phyloP scores from a whole-genome alignment of 148 eudicot species.

The Chenopodium suecicum region DNA sequence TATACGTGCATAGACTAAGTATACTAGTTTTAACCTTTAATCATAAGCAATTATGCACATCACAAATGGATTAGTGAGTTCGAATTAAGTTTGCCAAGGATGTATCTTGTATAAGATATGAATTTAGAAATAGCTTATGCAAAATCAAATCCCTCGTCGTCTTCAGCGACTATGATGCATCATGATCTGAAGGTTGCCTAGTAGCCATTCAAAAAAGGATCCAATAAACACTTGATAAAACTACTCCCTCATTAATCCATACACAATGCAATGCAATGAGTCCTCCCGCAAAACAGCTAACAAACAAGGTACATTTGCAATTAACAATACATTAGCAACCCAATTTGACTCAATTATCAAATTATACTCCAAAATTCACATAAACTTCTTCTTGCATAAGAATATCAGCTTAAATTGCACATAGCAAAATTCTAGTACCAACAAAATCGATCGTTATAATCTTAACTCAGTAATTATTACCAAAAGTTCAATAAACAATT shows the following conservation, averaged over 20 bases:
- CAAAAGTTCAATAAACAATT: no score
- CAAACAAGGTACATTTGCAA: neutral
- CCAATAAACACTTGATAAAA: neutral
- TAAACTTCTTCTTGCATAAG: no score
- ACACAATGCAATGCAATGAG: neutral
- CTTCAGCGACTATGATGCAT: neutral
- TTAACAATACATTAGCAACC: no score
- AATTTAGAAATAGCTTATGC: neutral
- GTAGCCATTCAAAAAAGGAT: neutral
- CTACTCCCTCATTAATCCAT: neutral
- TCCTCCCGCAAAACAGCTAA: neutral
- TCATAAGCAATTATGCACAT: neutral
- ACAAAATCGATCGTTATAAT: no score
- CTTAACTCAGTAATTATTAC: no score
- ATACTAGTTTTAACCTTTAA: neutral
- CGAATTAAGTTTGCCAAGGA: neutral
- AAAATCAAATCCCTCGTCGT: neutral
- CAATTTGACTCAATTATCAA: no score
- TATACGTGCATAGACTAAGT: neutral
- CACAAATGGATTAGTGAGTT: neutral
- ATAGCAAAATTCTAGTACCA: no score
- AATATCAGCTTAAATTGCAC: no score
- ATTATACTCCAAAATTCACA: no score
- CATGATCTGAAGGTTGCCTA: neutral
- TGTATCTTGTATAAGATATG: neutral